Percentiles rank a stretch among this genome's conserved stretches.
These are phyloP conservation scores for Penicillium sp. DNA, from an alignment of 2,329 filamentous ascomycete species.

Conservation along the genomic window DNA sequence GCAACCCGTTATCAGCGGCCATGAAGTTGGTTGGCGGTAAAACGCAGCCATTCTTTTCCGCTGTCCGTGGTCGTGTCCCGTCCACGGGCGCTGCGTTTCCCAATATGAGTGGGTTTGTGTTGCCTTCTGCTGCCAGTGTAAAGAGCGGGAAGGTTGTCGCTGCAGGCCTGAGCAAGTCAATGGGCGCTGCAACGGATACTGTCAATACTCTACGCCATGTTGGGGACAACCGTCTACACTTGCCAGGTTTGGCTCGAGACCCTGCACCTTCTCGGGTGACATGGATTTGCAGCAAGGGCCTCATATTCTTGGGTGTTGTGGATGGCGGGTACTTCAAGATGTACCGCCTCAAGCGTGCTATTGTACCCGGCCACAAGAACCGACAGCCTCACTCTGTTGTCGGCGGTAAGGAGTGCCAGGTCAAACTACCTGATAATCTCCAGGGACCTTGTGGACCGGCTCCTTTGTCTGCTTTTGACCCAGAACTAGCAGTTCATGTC, in stretches of 20 bases:
- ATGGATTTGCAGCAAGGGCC: slow-evolving; percentile 45
- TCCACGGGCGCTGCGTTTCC: slow-evolving; percentile 45
- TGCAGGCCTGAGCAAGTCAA: slow-evolving; percentile 49
- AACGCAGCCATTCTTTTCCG: slow-evolving; percentile 63
- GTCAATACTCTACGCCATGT: slow-evolving; percentile 48
- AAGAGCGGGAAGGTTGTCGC: slow-evolving; percentile 48
- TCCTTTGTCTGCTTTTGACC: slow-evolving; percentile 55
- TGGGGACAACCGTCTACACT: slow-evolving; percentile 48
- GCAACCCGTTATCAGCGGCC: slow-evolving; percentile 62
- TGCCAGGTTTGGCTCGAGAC: slow-evolving; percentile 39
- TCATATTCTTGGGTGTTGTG: slow-evolving; percentile 43
- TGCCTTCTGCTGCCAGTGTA: slow-evolving; percentile 46
- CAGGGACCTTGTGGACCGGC: slow-evolving; percentile 58
- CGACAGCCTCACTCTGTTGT: slow-evolving; percentile 53
- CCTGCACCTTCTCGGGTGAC: slow-evolving; percentile 42
- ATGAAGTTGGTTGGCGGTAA: slow-evolving; percentile 65
- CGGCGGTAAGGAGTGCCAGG: slow-evolving; percentile 61
- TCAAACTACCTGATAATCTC: slow-evolving; percentile 62
- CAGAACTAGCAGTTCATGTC: slow-evolving; percentile 34
- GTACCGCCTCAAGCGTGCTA: slow-evolving; percentile 40
- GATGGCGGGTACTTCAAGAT: slow-evolving; percentile 46
- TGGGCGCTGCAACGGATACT: slow-evolving; percentile 48
- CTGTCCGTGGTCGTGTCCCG: slow-evolving; percentile 55
- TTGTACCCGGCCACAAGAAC: slow-evolving; percentile 52
- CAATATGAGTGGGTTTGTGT: slow-evolving; percentile 42